These are phyloP conservation scores for Venturia oleaginea DNA, from an alignment of 2,329 filamentous ascomycete genomes.

Conservation along the genomic window DNA sequence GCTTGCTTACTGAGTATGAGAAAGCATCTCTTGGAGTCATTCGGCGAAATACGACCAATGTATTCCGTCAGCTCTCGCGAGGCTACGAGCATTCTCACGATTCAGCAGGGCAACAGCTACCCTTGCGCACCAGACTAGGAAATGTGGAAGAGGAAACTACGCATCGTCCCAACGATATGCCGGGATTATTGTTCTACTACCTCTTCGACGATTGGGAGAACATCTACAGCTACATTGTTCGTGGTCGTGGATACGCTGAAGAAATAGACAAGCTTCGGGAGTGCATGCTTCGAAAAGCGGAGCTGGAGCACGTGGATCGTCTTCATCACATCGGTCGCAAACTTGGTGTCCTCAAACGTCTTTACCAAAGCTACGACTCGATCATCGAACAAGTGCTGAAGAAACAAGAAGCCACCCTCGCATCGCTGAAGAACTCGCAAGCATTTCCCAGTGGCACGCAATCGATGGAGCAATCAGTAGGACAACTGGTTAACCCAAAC, in stretches of 20 bases:
- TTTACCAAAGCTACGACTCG: slow-evolving; percentile 52
- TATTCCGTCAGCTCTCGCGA: slow-evolving; percentile 53
- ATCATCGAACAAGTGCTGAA: slow-evolving; percentile 51
- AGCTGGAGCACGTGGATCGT: slow-evolving; percentile 38
- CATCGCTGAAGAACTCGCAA: slow-evolving; percentile 36
- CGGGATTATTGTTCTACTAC: slow-evolving; percentile 56
- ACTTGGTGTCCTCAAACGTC: slow-evolving; percentile 49
- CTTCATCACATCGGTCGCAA: slow-evolving; percentile 53
- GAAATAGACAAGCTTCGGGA: slow-evolving; percentile 44
- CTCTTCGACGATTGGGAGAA: slow-evolving; percentile 58
- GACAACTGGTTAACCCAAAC: slow-evolving; percentile 26
- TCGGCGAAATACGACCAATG: slow-evolving; percentile 50
- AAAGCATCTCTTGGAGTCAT: slow-evolving; percentile 41
- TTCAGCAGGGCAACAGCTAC: slow-evolving; percentile 34
- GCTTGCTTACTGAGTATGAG: slow-evolving; percentile 31
- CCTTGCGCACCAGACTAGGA: slow-evolving; percentile 36
- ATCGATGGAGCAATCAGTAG: slow-evolving; percentile 1
- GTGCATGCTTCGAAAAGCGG: slow-evolving; percentile 45
- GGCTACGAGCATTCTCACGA: slow-evolving; percentile 34
- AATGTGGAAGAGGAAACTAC: slow-evolving; percentile 37
- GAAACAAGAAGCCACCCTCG: slow-evolving; percentile 33
- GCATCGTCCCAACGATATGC: slow-evolving; percentile 42
- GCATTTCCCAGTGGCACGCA: slow-evolving; percentile 22
- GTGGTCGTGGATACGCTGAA: slow-evolving; percentile 38
- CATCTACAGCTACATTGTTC: slow-evolving; percentile 47